These are phyloP conservation scores for Malania oleifera DNA, from an alignment of 164 flowering plant species.

Conservation along the genomic window DNA sequence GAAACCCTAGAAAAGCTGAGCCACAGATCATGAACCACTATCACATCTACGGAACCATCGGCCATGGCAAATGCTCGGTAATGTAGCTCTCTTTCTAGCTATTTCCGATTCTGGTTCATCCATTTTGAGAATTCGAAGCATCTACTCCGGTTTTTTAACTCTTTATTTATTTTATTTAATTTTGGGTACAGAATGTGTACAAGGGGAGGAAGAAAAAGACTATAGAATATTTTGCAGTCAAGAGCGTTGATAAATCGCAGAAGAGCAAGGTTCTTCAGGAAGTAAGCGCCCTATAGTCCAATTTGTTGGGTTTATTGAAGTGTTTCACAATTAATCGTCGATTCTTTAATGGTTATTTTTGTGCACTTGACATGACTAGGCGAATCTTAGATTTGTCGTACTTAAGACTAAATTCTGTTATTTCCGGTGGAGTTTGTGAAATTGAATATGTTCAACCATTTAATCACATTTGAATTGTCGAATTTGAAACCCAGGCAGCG, in stretches of 20 bases:
- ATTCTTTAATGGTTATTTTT: too few relatives aligned
- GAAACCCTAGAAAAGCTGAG: slow-evolving; percentile 1
- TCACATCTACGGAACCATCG: slow-evolving; percentile 85
- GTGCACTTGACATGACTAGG: neutral
- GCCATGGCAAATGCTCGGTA: slow-evolving; percentile 87
- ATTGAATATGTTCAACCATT: too few relatives aligned
- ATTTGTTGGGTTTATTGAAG: neutral
- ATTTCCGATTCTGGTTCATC: neutral
- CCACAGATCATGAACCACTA: slow-evolving; percentile 60
- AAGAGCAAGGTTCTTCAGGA: slow-evolving; percentile 87
- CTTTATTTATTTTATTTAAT: too few relatives aligned
- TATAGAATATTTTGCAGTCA: slow-evolving; percentile 86
- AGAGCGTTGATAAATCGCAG: slow-evolving; percentile 92
- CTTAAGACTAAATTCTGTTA: too few relatives aligned
- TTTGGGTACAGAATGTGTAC: slow-evolving; percentile 64
- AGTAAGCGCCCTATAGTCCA: slow-evolving; percentile 34
- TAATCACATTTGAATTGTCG: too few relatives aligned
- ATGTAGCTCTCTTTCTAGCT: neutral
- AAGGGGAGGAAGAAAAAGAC: slow-evolving; percentile 98
- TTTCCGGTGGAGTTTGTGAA: too few relatives aligned
- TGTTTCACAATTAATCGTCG: too few relatives aligned
- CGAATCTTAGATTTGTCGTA: too few relatives aligned
- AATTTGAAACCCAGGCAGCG: too few relatives aligned
- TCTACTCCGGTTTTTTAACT: neutral
- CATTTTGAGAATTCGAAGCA: neutral